These are phyloP conservation scores for Trichomonascus vanleenenianus DNA, from an alignment of 805 yeast genomes.

Conservation along the genomic window DNA sequence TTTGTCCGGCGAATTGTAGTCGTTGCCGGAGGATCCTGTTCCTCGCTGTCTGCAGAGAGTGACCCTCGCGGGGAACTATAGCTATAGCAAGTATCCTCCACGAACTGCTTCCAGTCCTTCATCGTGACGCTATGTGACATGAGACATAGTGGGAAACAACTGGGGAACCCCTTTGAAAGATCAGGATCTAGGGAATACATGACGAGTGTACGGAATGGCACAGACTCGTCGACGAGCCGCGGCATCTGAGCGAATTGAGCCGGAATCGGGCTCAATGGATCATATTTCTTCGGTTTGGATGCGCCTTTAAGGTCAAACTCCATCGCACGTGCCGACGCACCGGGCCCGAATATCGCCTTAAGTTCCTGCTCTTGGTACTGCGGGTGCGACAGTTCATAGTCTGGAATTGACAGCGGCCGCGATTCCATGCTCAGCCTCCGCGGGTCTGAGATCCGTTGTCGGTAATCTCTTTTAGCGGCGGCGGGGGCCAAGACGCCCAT, in stretches of 20 bases:
- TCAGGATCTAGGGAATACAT: neutral
- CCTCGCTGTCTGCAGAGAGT: neutral
- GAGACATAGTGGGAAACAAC: neutral
- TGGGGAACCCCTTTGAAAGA: neutral
- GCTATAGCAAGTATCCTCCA: neutral
- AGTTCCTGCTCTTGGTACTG: neutral
- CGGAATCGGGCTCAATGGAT: neutral
- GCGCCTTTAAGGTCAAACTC: neutral
- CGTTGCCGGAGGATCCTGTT: neutral
- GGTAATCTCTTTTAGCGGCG: no score
- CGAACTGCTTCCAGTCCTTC: conserved; percentile 1
- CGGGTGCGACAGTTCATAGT: neutral
- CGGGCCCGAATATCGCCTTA: neutral
- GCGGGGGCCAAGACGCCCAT: no score
- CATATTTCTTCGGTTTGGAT: no score
- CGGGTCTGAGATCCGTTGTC: no score
- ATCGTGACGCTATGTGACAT: neutral
- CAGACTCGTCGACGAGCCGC: neutral
- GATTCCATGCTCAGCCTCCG: no score
- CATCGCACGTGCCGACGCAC: neutral
- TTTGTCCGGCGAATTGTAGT: no score
- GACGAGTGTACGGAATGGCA: neutral
- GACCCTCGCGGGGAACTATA: neutral
- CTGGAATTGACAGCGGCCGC: no score
- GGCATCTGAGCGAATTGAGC: neutral